phyloP scores from a whole-genome alignment of 768 basidiomycete species.

The Lactarius pseudohatsudake region DNA sequence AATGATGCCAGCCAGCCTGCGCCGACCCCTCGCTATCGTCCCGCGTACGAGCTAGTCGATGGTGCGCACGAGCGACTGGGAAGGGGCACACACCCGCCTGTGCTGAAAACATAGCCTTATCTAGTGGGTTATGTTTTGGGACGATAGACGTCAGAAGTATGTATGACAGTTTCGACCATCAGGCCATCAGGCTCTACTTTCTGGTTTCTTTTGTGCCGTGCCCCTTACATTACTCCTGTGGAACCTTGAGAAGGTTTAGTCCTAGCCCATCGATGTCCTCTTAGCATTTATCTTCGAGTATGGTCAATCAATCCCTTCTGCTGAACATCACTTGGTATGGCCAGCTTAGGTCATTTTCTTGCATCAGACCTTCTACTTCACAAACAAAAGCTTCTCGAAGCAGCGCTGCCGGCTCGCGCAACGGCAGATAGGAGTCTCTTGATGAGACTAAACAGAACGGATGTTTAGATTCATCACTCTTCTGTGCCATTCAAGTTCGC shows the following conservation, averaged over 20 bases:
- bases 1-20: constrained; percentile 24
- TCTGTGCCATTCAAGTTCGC: not conserved
- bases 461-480: not conserved
- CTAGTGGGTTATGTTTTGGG: constrained; percentile 1
- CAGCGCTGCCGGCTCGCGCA: not conserved
- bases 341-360: not conserved
- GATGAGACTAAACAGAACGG: not conserved
- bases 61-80: constrained; percentile 37
- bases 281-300: not conserved
- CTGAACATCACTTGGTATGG: not conserved
- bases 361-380: not conserved
- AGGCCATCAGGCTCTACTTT: not conserved
- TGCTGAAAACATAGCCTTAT: constrained; percentile 14
- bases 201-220: not conserved
- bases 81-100: constrained; percentile 22
- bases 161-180: not conserved
- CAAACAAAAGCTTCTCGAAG: not conserved
- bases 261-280: not conserved
- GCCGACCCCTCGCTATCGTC: constrained; percentile 50
- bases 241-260: not conserved
- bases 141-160: constrained; percentile 3
- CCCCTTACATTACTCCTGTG: not conserved
- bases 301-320: not conserved
- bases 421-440: not conserved
- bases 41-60: constrained; percentile 80